Evolutionary conservation across 2,329 filamentous ascomycete genomes (phyloP), one percentile per base, ranked within the genome.

Genomic region (Claviceps sp.): DNA sequence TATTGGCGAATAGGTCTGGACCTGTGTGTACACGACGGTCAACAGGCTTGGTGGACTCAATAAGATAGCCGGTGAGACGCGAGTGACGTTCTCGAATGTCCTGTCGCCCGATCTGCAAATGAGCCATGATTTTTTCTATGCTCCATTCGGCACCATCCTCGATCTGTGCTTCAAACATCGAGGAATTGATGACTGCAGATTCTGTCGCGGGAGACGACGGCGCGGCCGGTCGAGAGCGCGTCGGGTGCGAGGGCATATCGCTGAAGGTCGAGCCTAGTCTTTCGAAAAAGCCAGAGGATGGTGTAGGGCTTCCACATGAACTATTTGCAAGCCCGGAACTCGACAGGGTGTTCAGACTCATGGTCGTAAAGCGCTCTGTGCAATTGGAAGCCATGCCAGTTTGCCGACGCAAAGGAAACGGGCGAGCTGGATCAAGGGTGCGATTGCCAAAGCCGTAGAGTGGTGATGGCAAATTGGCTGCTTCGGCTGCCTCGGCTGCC

Each of bases 71-170:
- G 3, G 70, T 68, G 16, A 77, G 67, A 24, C 65, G 68, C 6
- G 71, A 67, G 52, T 78, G 73, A 40, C 70, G 68, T 13, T 68
- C 63, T 49, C 69, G 67, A 30, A 79, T 70, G 24, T 75, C 70
- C 37, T 64, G 62, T 16, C 70, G 66, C 49, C 72, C 70, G 2
- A 62, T 55, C 8, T 61, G 63, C 30, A 79, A 64, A 5, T 65
- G 62, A 5, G 61, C 56, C 37, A 70, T 70, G n/a, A 78, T 64
- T 51, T 70, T 68, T 2, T 67, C 64, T 18, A 70, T 60, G 2
- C 70, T 70, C 70, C 72, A 76, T 2, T 70, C 69, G 14, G 51
- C 45, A 18, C 56, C 55, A 11, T 53, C 50, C 20, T 57, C 58
- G 13, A 60, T 62, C 49, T 62, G 60, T 14, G 52, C 52, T 47